Percentiles rank a stretch among this genome's conserved stretches.
phyloP scores from a whole-genome alignment of 2,329 filamentous ascomycete species.

The Harringtonia lauricola region DNA sequence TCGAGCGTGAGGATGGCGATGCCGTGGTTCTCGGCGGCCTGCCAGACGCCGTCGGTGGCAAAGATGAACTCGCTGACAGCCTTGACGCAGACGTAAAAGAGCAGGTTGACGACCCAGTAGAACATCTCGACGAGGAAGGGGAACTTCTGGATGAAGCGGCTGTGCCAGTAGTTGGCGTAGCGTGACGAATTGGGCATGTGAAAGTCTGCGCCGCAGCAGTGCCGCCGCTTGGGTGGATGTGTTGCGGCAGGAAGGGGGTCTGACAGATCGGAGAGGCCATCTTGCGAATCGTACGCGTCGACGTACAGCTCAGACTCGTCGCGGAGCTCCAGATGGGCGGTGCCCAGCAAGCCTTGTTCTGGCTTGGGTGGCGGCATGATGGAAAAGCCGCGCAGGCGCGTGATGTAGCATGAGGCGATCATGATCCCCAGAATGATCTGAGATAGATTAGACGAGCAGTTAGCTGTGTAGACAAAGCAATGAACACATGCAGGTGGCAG shows the following conservation, averaged over 20 bases:
- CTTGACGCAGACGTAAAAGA: constrained; percentile 48
- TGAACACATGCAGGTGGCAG: not conserved
- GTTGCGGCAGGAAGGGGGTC: not conserved
- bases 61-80: constrained; percentile 21
- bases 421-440: not conserved
- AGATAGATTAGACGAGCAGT: not conserved
- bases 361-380: not conserved
- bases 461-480: not conserved
- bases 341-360: not conserved
- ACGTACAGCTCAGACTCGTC: not conserved
- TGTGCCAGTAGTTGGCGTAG: constrained; percentile 46
- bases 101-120: constrained; percentile 58
- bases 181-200: constrained; percentile 45
- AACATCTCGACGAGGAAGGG: constrained; percentile 65
- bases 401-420: not conserved
- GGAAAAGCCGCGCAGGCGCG: not conserved
- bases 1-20: constrained; percentile 31
- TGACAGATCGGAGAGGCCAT: not conserved
- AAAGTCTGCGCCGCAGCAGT: constrained; percentile 17
- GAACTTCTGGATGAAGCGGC: constrained; percentile 48
- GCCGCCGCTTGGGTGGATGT: constrained; percentile 2
- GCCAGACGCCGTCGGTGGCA: constrained; percentile 30
- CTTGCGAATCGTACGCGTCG: not conserved
- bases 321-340: not conserved
- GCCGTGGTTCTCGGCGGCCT: constrained; percentile 32